phyloP scores from a whole-genome alignment of 2,329 filamentous ascomycete genomes.

The Westerdykella aurantiaca region DNA sequence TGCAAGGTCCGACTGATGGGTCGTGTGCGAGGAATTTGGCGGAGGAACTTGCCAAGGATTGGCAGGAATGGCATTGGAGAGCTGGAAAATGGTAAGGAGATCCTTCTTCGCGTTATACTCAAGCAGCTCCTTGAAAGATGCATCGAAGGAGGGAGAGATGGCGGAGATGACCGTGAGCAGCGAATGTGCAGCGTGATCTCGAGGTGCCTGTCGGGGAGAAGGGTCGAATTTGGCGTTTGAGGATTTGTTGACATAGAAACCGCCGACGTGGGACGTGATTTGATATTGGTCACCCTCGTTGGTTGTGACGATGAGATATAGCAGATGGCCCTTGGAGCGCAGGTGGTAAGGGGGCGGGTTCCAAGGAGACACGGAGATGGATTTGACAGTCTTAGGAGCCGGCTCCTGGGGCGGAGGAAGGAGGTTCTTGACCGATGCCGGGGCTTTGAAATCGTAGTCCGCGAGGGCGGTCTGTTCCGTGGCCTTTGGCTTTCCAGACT shows the following conservation, averaged over 20 bases:
- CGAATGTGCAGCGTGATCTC: slow-evolving; percentile 76
- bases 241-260: slow-evolving; percentile 96
- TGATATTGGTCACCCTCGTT: slow-evolving; percentile 93
- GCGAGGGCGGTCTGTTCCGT: slow-evolving; percentile 43
- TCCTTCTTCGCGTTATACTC: slow-evolving; percentile 82
- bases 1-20: slow-evolving; percentile 77
- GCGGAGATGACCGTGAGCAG: slow-evolving; percentile 71
- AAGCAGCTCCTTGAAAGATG: slow-evolving; percentile 70
- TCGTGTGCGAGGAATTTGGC: slow-evolving; percentile 56
- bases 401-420: slow-evolving; percentile 60
- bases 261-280: slow-evolving; percentile 86
- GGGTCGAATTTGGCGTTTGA: slow-evolving; percentile 95
- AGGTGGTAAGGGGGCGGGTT: slow-evolving; percentile 92
- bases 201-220: slow-evolving; percentile 69
- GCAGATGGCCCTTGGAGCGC: slow-evolving; percentile 82
- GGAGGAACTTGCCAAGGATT: slow-evolving; percentile 85
- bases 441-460: slow-evolving; percentile 71
- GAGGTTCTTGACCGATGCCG: slow-evolving; percentile 63
- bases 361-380: slow-evolving; percentile 84
- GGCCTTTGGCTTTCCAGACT: slow-evolving; percentile 20
- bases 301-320: slow-evolving; percentile 84
- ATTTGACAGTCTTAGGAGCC: slow-evolving; percentile 85
- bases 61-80: slow-evolving; percentile 88
- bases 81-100: slow-evolving; percentile 86
- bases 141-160: slow-evolving; percentile 76